These are phyloP conservation scores for Chaetomium fimeti DNA, from an alignment of 495 filamentous ascomycete species.

Conservation along the genomic window DNA sequence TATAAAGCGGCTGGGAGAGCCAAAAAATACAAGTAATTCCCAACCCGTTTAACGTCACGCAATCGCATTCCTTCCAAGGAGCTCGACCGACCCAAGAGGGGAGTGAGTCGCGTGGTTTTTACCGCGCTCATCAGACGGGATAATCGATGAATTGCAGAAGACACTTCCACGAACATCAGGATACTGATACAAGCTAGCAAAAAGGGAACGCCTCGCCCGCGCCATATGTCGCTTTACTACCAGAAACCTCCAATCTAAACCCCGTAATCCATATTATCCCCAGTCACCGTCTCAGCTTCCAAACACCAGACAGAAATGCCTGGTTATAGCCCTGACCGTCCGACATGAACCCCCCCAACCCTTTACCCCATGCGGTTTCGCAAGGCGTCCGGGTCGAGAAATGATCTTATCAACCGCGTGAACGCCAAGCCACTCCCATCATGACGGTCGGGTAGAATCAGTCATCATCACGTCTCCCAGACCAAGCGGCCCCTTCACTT, in stretches of 20 bases:
- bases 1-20: neutral
- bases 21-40: neutral
- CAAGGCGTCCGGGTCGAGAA: neutral
- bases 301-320: no score
- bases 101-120: neutral
- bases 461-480: neutral
- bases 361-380: neutral
- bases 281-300: neutral
- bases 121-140: neutral
- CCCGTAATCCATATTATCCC: neutral
- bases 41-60: neutral
- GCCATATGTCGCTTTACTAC: neutral
- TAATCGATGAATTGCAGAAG: neutral
- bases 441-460: neutral
- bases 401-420: neutral
- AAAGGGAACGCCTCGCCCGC: neutral
- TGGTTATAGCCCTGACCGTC: neutral
- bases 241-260: conserved; percentile 2
- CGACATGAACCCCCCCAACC: neutral
- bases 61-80: neutral
- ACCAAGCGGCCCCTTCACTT: neutral
- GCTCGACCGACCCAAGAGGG: neutral
- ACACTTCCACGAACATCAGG: neutral
- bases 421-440: neutral
- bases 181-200: neutral